Evolutionary conservation across 2,329 filamentous ascomycete genomes (phyloP), one percentile per base, ranked within the genome.

Genomic region (Nannizziopsis barbatae): DNA sequence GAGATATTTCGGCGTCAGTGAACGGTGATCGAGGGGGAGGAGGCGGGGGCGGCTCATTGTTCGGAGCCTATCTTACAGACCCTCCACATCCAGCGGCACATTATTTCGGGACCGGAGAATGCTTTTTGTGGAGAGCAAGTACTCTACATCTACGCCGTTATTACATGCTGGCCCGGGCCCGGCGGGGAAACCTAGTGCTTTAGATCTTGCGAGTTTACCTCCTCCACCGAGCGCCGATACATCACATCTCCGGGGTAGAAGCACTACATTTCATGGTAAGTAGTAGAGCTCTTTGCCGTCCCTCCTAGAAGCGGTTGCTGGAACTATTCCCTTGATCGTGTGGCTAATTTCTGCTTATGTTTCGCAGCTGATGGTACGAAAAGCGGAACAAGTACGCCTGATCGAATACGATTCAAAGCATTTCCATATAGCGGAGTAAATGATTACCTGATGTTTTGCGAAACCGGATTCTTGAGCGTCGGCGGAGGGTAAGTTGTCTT

Each of bases 401-500:
- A 90, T 53, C 76, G 80, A 20, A 86, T 96, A 56, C 81, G 92
- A 15, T 98, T 98, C 75, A 95, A 95, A 68, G 90, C 90, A 0
- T 98, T 96, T 59, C 89, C 90, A 0, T 96, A 95, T 62, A 93
- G 85, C 49, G 92, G 92, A 4, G 78, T 94, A 36, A 96, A 98
- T 64, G 92, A 96, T 65, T 98, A 94, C 64, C 87, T 90, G 71
- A 92, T 96, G 56, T 84, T 93, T 60, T 96, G 90, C 67, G 88
- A 96, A 67, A 74, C 79, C 2, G 78, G 81, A 18, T 96, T 85
- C 63, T 67, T 98, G 38, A 92, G 85, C 59, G 75, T 96, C 15
- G 92, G 92, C 9, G 90, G 87, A 48, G 86, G 78, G 69, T 80
- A 59, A 66, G 73, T 65, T 14, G 46, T 15, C 9, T 48, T 36